Conservation (phyloP, 306 rosid species). For the Albizia julibrissin region DNA sequence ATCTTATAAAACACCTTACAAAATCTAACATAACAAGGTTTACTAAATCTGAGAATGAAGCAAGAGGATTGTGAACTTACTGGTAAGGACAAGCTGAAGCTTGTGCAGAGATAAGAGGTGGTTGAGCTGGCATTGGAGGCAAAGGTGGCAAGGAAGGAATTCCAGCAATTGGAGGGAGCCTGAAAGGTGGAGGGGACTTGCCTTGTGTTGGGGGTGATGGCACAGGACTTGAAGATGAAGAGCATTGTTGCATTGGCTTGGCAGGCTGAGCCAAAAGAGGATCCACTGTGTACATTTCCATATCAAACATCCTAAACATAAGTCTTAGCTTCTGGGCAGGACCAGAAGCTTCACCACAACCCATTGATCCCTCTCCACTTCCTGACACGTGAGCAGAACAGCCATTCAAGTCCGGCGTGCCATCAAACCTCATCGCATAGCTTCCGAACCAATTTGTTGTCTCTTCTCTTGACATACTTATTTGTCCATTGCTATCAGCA, state of each 20-base stretch:
- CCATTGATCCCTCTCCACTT: conserved; percentile 49
- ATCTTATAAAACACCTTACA: background rate
- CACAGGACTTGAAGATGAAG: conserved; percentile 50
- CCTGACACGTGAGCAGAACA: conserved; percentile 66
- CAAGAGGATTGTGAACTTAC: conserved; percentile 49
- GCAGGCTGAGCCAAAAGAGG: conserved; percentile 82
- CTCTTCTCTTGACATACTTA: conserved; percentile 73
- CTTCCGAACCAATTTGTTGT: conserved; percentile 77
- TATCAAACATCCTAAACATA: conserved; percentile 71
- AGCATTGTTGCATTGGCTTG: conserved; percentile 73
- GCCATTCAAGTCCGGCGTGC: conserved; percentile 65
- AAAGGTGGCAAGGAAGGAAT: conserved; percentile 38
- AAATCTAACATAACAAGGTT: background rate
- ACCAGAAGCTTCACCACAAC: conserved; percentile 61
- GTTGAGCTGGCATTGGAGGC: conserved; percentile 47
- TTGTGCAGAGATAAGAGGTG: conserved; percentile 57
- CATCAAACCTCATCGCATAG: conserved; percentile 70
- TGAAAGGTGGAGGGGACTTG: conserved; percentile 43
- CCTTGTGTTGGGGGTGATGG: conserved; percentile 39
- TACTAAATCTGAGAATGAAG: background rate
- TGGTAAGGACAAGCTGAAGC: conserved; percentile 73
- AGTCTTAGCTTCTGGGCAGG: conserved; percentile 70
- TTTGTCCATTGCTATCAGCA: conserved; percentile 61
- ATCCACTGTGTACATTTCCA: conserved; percentile 73
- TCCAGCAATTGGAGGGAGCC: conserved; percentile 47